phyloP scores from a whole-genome alignment of 768 basidiomycete species.

The Nidula microcarpa region DNA sequence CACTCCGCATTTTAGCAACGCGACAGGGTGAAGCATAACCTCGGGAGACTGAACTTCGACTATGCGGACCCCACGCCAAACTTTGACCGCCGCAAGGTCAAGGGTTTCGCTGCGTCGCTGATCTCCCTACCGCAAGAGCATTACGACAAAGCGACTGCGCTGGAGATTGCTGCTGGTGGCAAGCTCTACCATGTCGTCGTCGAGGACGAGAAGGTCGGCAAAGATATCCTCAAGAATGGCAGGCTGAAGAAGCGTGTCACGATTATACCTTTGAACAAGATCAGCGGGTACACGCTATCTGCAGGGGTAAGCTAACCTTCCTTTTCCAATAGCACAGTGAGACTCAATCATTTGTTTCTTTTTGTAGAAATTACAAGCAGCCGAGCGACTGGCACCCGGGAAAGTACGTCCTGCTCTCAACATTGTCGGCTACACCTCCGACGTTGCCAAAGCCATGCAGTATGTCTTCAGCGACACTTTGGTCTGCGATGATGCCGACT shows the following conservation, averaged over 20 bases:
- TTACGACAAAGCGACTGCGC: constrained; percentile 79
- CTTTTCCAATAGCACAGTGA: background rate
- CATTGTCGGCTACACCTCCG: constrained; percentile 76
- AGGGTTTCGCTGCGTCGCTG: constrained; percentile 90
- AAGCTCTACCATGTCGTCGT: constrained; percentile 94
- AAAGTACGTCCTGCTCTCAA: constrained; percentile 88
- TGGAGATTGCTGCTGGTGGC: constrained; percentile 89
- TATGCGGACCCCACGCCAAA: constrained; percentile 72
- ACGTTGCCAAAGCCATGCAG: constrained; percentile 84
- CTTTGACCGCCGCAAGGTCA: constrained; percentile 85
- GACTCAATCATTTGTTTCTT: background rate
- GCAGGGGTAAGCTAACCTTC: constrained; percentile 29
- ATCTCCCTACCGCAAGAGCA: constrained; percentile 69
- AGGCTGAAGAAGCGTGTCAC: constrained; percentile 84
- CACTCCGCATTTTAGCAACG: constrained; percentile 44
- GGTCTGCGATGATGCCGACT: constrained; percentile 83
- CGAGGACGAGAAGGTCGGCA: constrained; percentile 85
- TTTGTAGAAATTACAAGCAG: constrained; percentile 70
- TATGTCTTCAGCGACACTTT: constrained; percentile 94
- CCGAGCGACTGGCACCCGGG: constrained; percentile 67
- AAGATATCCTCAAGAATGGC: constrained; percentile 73
- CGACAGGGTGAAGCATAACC: constrained; percentile 60
- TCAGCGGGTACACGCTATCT: constrained; percentile 54
- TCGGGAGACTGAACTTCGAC: constrained; percentile 78
- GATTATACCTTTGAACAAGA: constrained; percentile 92